Evolutionary conservation across 1,139 yeast genomes (phyloP).

Genomic region (Magnusiomyces sp.): DNA sequence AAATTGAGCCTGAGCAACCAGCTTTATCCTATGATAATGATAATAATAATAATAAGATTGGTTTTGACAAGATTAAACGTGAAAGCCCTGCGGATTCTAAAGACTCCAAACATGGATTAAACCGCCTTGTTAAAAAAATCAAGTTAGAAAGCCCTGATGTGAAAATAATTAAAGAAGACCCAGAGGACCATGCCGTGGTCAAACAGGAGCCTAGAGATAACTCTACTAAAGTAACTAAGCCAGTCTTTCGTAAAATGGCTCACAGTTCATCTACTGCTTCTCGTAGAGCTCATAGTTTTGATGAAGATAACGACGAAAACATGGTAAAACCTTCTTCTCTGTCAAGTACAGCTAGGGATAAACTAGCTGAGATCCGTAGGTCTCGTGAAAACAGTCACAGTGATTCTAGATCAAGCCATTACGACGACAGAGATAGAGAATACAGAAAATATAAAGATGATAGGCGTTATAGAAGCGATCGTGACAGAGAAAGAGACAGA

Average conservation of each 20-base stretch:
- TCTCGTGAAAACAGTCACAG: no score
- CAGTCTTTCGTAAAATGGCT: not conserved
- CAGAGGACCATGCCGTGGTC: not conserved
- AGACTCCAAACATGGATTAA: not conserved
- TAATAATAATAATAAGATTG: not conserved
- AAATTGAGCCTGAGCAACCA: not conserved
- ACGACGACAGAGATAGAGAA: no score
- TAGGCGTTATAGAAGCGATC: not conserved
- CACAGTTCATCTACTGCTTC: not conserved
- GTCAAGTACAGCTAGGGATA: conserved; percentile 14
- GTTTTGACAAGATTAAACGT: conserved; percentile 1
- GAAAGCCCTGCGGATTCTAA: conserved; percentile 6
- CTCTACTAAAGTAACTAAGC: not conserved
- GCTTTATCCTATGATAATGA: not conserved
- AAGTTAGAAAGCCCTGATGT: conserved; percentile 9
- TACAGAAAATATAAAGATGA: no score
- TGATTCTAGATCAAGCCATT: no score
- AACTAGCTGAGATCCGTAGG: conserved; percentile 13
- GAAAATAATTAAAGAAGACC: not conserved
- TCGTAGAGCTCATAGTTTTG: not conserved
- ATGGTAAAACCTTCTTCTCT: not conserved
- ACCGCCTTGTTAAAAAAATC: conserved; percentile 10
- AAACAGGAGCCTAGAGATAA: not conserved
- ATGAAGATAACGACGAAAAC: not conserved
- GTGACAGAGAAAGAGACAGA: not conserved